A percentile compares a stretch with the other conserved stretches of the same genome.
These are phyloP conservation scores for Ophiostoma perfectum DNA, from an alignment of 2,329 filamentous ascomycete genomes.

Conservation along the genomic window DNA sequence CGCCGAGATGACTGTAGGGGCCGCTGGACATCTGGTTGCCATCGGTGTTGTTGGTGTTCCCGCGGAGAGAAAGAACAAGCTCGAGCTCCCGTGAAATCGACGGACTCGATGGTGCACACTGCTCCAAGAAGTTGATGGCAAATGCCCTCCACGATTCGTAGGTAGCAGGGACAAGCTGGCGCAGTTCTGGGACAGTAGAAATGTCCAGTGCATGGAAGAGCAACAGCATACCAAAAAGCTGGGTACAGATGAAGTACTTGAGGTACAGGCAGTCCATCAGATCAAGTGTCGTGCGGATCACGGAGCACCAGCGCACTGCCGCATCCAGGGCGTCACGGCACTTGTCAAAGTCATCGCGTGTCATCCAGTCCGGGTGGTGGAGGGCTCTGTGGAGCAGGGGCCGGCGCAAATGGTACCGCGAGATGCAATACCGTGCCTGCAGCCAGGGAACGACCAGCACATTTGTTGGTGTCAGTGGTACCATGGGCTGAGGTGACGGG, in stretches of 20 bases:
- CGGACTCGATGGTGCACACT: conserved; percentile 24
- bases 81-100: conserved; percentile 27
- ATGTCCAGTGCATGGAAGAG: conserved; percentile 24
- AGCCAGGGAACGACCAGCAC: conserved; percentile 27
- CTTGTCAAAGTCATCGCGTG: conserved; percentile 24
- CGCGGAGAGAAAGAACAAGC: conserved; percentile 27
- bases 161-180: conserved; percentile 20
- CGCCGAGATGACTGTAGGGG: neutral
- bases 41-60: neutral
- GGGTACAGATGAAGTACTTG: conserved; percentile 27
- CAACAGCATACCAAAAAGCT: conserved; percentile 27
- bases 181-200: conserved; percentile 14
- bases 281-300: conserved; percentile 20
- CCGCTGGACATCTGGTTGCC: neutral
- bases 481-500: neutral
- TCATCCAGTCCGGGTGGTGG: conserved; percentile 27
- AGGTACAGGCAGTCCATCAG: conserved; percentile 24
- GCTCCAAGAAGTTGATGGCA: conserved; percentile 23
- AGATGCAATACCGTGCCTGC: conserved; percentile 26
- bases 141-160: conserved; percentile 22
- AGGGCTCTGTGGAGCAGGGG: conserved; percentile 27
- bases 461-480: conserved; percentile 14
- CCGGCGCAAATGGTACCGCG: conserved; percentile 27
- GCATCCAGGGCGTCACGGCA: conserved; percentile 25
- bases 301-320: conserved; percentile 24